phyloP scores from a whole-genome alignment of 2,329 filamentous ascomycete genomes.

The Myrmaecium sp. region DNA sequence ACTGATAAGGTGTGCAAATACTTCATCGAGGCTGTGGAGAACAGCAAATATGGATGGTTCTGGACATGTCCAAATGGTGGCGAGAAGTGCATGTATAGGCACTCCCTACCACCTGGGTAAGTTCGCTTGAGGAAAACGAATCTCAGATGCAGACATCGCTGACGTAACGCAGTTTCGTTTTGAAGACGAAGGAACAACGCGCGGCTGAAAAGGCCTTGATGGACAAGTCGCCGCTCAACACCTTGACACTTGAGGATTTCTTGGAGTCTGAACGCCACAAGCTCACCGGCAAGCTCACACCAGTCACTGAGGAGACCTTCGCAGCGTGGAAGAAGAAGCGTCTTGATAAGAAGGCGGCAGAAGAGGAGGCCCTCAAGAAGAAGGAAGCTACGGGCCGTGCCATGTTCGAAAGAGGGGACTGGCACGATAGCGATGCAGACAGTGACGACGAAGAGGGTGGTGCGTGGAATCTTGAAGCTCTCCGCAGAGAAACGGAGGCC shows the following conservation, averaged over 20 bases:
- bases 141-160: no score
- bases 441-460: conserved; percentile 46
- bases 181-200: conserved; percentile 95
- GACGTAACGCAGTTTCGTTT: conserved; percentile 81
- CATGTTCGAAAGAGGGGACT: conserved; percentile 93
- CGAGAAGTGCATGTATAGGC: conserved; percentile 97
- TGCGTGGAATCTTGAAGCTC: conserved; percentile 63
- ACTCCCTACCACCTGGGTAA: conserved; percentile 85
- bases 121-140: no score
- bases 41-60: conserved; percentile 98
- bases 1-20: conserved; percentile 99
- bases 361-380: conserved; percentile 73
- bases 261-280: conserved; percentile 93
- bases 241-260: conserved; percentile 92
- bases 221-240: conserved; percentile 90
- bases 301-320: conserved; percentile 82
- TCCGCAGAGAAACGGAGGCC: conserved; percentile 72
- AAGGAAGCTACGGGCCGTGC: conserved; percentile 93
- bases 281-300: conserved; percentile 76
- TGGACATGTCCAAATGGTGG: conserved; percentile 95
- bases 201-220: conserved; percentile 88
- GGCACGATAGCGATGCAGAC: conserved; percentile 47
- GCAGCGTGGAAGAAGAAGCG: conserved; percentile 96
- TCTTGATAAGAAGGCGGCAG: conserved; percentile 85
- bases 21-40: conserved; percentile 94